phyloP scores from a whole-genome alignment of 108 stramenopile genomes.

The Nitzschia sp. region DNA sequence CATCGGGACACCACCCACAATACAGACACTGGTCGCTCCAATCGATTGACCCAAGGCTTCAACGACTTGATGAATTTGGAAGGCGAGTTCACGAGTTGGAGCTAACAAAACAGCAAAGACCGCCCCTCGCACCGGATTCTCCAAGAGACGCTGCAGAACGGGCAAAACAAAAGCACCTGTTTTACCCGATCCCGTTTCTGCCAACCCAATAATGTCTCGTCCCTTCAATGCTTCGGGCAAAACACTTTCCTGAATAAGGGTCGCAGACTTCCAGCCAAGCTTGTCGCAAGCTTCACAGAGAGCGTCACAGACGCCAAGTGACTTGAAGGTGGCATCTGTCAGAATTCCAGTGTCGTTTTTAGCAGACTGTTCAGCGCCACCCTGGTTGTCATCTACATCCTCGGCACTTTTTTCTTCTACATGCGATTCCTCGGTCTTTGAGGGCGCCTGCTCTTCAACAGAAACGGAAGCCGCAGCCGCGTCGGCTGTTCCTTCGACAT shows the following conservation, averaged over 20 bases:
- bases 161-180: constrained; percentile 96
- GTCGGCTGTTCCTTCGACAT: no score
- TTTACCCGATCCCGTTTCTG: constrained; percentile 93
- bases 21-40: constrained; percentile 89
- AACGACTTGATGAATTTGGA: constrained; percentile 98
- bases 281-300: constrained; percentile 79
- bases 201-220: constrained; percentile 89
- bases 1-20: constrained; percentile 98
- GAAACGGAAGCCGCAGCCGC: no score
- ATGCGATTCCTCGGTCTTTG: no score
- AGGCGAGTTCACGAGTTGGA: constrained; percentile 99
- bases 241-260: constrained; percentile 90
- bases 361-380: constrained; percentile 10
- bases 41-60: constrained; percentile 91
- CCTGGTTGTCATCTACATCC: constrained; percentile 8
- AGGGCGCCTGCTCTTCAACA: no score
- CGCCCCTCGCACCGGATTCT: constrained; percentile 69
- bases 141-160: constrained; percentile 87
- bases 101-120: constrained; percentile 93
- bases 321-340: constrained; percentile 77
- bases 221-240: constrained; percentile 88
- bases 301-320: constrained; percentile 81
- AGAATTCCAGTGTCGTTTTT: constrained; percentile 56
- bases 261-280: constrained; percentile 94
- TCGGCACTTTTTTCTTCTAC: constrained; percentile 12